These are phyloP conservation scores for Stylosanthes scabra DNA, from an alignment of 331 rosid genomes.

Conservation along the genomic window DNA sequence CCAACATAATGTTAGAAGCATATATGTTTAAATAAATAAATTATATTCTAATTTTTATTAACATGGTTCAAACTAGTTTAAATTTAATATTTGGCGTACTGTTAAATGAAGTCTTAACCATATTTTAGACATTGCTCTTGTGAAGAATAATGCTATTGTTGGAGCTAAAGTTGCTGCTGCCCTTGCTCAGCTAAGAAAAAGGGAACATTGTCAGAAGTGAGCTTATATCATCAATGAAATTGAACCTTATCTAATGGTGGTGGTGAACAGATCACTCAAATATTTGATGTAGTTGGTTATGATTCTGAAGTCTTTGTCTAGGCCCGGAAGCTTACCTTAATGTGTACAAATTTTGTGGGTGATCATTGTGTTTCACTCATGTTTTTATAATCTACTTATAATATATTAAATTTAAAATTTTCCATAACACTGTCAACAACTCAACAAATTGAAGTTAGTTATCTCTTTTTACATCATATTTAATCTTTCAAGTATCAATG, in stretches of 20 bases:
- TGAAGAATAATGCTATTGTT: slow-evolving; percentile 87
- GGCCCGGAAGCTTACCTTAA: neutral
- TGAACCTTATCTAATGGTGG: neutral
- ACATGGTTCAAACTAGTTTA: slow-evolving; percentile 1
- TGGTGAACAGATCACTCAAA: too few species aligned
- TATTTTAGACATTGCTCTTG: slow-evolving; percentile 84
- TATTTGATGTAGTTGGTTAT: neutral
- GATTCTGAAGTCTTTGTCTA: neutral
- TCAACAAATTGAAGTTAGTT: too few species aligned
- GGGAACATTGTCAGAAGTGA: slow-evolving; percentile 49
- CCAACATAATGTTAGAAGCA: neutral
- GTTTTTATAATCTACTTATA: too few species aligned
- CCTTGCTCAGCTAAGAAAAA: slow-evolving; percentile 56
- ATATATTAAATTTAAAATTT: too few species aligned
- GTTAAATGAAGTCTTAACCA: slow-evolving; percentile 45
- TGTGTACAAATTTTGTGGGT: neutral
- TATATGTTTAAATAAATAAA: neutral
- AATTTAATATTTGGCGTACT: slow-evolving; percentile 13
- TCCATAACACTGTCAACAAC: too few species aligned
- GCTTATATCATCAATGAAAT: slow-evolving; percentile 6
- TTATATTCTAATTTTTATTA: neutral
- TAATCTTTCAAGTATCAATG: too few species aligned
- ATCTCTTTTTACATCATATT: too few species aligned
- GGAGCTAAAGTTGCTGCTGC: slow-evolving; percentile 81
- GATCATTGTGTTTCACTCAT: neutral